Evolutionary conservation across 148 eudicot genomes (phyloP).

Genomic region (Vaccinium macrocarpon): DNA sequence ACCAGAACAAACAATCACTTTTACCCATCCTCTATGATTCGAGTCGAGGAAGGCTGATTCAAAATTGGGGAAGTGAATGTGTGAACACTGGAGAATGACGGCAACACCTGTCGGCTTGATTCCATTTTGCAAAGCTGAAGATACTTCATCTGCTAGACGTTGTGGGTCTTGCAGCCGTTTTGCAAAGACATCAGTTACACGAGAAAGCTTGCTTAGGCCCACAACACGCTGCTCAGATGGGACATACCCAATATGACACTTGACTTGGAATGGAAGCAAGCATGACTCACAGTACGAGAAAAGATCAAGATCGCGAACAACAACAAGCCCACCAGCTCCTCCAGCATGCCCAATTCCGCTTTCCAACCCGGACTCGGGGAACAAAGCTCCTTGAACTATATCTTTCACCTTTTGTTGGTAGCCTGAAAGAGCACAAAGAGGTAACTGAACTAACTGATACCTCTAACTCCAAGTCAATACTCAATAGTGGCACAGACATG

Average conservation of each 20-base stretch:
- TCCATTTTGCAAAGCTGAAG: slow-evolving; percentile 55
- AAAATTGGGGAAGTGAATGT: slow-evolving; percentile 59
- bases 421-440: slow-evolving; percentile 37
- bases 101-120: slow-evolving; percentile 85
- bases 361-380: slow-evolving; percentile 83
- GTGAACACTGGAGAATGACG: slow-evolving; percentile 72
- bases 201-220: slow-evolving; percentile 91
- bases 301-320: slow-evolving; percentile 84
- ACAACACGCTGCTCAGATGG: slow-evolving; percentile 82
- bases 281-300: slow-evolving; percentile 90
- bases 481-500: not conserved
- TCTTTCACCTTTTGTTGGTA: slow-evolving; percentile 67
- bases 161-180: slow-evolving; percentile 88
- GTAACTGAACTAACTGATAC: slow-evolving; percentile 8
- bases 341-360: slow-evolving; percentile 71
- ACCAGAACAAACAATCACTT: slow-evolving; percentile 54
- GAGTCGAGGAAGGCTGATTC: slow-evolving; percentile 52
- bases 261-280: slow-evolving; percentile 83
- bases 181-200: slow-evolving; percentile 76
- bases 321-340: slow-evolving; percentile 85
- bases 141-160: slow-evolving; percentile 75
- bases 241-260: slow-evolving; percentile 85
- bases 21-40: slow-evolving; percentile 42
- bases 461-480: slow-evolving; percentile 2
- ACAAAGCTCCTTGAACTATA: slow-evolving; percentile 80